Percentiles rank a stretch among this genome's conserved stretches.
These are phyloP conservation scores for Chlorella ohadii DNA, from an alignment of 139 green algal genomes.

Conservation along the genomic window DNA sequence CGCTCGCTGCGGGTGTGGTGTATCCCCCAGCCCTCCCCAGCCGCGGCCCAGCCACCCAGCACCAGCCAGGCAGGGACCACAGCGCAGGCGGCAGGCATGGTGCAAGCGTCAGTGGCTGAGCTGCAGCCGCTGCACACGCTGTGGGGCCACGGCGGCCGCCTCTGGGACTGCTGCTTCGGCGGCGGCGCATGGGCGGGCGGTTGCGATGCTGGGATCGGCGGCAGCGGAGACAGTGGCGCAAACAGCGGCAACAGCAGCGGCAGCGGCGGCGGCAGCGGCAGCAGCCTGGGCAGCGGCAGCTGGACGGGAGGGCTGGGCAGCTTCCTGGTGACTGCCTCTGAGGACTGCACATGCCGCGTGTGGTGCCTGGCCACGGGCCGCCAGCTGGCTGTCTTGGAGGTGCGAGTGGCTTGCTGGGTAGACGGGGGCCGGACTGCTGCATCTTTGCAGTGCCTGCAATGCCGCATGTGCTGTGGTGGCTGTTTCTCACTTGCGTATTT, in stretches of 20 bases:
- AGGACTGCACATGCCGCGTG: constrained; percentile 53
- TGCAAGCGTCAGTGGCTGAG: not conserved
- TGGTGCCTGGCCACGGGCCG: constrained; percentile 41
- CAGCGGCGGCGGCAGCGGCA: constrained; percentile 40
- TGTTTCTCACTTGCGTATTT: no score
- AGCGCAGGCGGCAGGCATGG: not conserved
- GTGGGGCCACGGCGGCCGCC: constrained; percentile 41
- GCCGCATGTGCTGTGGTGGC: no score
- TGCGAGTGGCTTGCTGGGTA: not conserved
- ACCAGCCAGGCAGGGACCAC: no score
- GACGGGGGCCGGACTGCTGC: no score
- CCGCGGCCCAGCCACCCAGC: not conserved
- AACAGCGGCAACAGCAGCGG: constrained; percentile 7
- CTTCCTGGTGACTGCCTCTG: constrained; percentile 36
- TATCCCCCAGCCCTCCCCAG: not conserved
- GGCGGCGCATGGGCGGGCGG: not conserved
- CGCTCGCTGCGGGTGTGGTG: constrained; percentile 56
- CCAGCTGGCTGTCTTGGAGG: constrained; percentile 22
- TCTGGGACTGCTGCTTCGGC: constrained; percentile 46
- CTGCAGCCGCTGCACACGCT: constrained; percentile 31
- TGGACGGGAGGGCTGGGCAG: not conserved
- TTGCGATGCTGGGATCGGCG: no score
- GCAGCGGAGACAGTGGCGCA: no score
- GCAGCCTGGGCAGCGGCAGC: constrained; percentile 1
- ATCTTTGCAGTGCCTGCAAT: no score